Percentiles rank a stretch among this genome's conserved stretches.
These are phyloP conservation scores for Eutrema japonicum DNA, from an alignment of 345 rosid genomes.

Conservation along the genomic window DNA sequence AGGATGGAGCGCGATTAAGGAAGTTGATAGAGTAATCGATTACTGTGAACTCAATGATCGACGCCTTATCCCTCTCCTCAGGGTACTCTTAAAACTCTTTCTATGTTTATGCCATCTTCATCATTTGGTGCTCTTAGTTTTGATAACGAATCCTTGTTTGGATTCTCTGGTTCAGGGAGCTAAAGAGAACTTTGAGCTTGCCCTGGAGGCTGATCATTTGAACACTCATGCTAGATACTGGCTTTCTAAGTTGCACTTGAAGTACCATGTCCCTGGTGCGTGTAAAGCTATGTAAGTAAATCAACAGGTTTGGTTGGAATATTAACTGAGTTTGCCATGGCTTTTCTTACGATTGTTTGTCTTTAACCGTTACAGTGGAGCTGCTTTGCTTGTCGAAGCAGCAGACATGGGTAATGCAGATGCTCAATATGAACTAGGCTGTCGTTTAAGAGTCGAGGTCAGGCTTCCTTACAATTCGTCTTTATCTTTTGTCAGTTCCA, in stretches of 20 bases:
- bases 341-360: neutral
- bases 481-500: conserved; percentile 1
- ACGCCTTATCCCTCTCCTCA: conserved; percentile 83
- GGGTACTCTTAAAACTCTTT: conserved; percentile 42
- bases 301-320: neutral
- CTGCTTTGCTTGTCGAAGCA: conserved; percentile 95
- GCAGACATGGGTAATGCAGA: conserved; percentile 95
- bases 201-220: conserved; percentile 73
- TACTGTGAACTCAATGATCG: conserved; percentile 82
- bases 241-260: conserved; percentile 81
- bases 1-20: conserved; percentile 85
- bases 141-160: too few species aligned
- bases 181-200: conserved; percentile 90
- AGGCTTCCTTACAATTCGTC: conserved; percentile 20
- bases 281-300: conserved; percentile 79
- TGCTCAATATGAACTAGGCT: conserved; percentile 84
- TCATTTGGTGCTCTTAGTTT: neutral
- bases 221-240: conserved; percentile 88
- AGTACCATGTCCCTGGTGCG: conserved; percentile 85
- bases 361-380: conserved; percentile 58
- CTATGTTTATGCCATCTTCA: neutral
- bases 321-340: neutral
- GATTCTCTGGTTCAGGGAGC: conserved; percentile 54
- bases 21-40: conserved; percentile 90
- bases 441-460: conserved; percentile 86